Base-by-base conservation (phyloP, 164 flowering plant species). In the Nymphaea colorata region DNA sequence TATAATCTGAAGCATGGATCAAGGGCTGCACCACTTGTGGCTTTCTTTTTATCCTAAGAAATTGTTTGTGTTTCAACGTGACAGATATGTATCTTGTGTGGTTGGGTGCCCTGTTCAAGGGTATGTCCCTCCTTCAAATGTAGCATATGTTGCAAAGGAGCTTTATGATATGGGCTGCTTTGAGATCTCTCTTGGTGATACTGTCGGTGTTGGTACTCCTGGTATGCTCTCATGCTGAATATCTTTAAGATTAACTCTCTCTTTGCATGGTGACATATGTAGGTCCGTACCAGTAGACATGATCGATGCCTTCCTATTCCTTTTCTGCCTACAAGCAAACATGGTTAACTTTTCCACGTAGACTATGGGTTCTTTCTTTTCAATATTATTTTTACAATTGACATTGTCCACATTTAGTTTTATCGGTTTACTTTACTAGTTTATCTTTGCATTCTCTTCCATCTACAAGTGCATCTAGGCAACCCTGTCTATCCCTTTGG, bases 41-140 rank as follows among this genome's bases (percentile, higher is more conserved):
- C 55, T 12, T 47, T 47, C 7, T 47, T 25, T 12, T 12, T 12
- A 47, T 47, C 55, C 55, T 47, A 47, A 47, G 55, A 47, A 47
- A 47, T 61, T 11, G 41, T 61, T 61, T 10, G 11, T 61, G n/a
- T 61, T 61, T 6, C 64, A n/a, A 10, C 16, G 4, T 61, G 25
- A 6, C 64, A 94, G 99, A 78, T 94, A 95, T 74, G 84, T 95
- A 60, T 95, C 99, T 42, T 95, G 99, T 72, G 91, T 82, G 59
- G 87, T 85, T 65, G 99, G 96, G 15, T 95, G 99, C 76, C 99
- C 99, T 8, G 84, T 82, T 67, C 97, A 95, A 79, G 99, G 99
- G 69, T 62, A 81, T 36, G 82, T 95, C 25, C 63, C 88, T 69
- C 97, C 99, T 63, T 80, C 87, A 61, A 85, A 87, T 76, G 99